Conservation (phyloP, 1,284 basidiomycete genomes). For the Ganoderma multipileum region DNA sequence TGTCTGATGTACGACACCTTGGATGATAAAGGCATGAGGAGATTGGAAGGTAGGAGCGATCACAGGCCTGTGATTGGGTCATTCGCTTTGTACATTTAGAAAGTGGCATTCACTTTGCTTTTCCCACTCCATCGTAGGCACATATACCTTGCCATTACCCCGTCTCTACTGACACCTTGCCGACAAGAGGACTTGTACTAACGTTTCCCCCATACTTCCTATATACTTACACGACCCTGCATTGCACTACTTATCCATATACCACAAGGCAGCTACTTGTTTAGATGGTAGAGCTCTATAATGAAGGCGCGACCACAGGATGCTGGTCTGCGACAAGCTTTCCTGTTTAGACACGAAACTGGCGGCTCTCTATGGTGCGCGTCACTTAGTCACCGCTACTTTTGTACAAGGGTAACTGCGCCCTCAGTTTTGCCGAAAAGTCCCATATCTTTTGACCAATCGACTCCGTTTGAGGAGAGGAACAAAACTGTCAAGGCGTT, state of each 20-base stretch:
- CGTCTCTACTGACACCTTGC: not conserved
- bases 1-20: constrained; percentile 77
- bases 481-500: not conserved
- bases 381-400: too few species aligned
- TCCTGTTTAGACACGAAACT: not conserved
- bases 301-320: not conserved
- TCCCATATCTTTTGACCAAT: not conserved
- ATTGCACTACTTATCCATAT: not conserved
- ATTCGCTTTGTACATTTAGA: constrained; percentile 67
- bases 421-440: not conserved
- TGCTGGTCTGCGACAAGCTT: not conserved
- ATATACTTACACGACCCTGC: not conserved
- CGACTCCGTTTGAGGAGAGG: not conserved
- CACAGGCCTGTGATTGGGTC: constrained; percentile 82
- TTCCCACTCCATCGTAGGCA: not conserved
- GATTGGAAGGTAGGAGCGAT: constrained; percentile 79
- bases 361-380: not conserved
- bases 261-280: not conserved
- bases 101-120: not conserved
- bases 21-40: constrained; percentile 78
- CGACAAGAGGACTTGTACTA: constrained; percentile 1
- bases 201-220: not conserved
- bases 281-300: not conserved
- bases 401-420: not conserved
- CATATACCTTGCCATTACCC: not conserved